phyloP scores from a whole-genome alignment of 108 stramenopile species.

The Heterococcus sp. region DNA sequence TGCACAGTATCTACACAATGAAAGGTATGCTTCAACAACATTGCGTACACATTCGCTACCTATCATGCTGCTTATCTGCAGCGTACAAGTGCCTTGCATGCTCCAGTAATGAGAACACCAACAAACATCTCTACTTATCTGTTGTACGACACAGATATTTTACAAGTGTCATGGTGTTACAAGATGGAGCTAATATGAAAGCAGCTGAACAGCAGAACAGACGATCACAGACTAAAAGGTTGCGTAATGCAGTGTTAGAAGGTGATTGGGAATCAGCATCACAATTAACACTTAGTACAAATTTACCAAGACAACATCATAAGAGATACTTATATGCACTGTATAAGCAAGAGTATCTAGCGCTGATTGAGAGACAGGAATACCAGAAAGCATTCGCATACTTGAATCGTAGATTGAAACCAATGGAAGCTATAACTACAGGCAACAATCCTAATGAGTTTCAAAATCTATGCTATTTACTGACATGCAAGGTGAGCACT shows the following conservation, averaged over 20 bases:
- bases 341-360: constrained; percentile 42
- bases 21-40: no score
- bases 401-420: constrained; percentile 34
- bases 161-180: constrained; percentile 33
- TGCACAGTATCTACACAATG: constrained; percentile 32
- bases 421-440: constrained; percentile 41
- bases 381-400: constrained; percentile 42
- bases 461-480: constrained; percentile 47
- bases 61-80: no score
- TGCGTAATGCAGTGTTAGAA: constrained; percentile 27
- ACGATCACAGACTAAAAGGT: constrained; percentile 27
- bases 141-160: no score
- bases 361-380: constrained; percentile 45
- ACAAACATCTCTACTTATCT: no score
- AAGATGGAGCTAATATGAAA: constrained; percentile 43
- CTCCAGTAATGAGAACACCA: no score
- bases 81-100: no score
- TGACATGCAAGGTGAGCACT: constrained; percentile 48
- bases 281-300: constrained; percentile 16
- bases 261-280: no score
- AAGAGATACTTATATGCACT: constrained; percentile 27
- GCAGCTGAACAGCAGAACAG: constrained; percentile 31
- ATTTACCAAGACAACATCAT: constrained; percentile 23
- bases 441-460: constrained; percentile 38
- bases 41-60: no score